Conservation (phyloP, 2,329 filamentous ascomycete species). For the Chaetomium globosum region DNA sequence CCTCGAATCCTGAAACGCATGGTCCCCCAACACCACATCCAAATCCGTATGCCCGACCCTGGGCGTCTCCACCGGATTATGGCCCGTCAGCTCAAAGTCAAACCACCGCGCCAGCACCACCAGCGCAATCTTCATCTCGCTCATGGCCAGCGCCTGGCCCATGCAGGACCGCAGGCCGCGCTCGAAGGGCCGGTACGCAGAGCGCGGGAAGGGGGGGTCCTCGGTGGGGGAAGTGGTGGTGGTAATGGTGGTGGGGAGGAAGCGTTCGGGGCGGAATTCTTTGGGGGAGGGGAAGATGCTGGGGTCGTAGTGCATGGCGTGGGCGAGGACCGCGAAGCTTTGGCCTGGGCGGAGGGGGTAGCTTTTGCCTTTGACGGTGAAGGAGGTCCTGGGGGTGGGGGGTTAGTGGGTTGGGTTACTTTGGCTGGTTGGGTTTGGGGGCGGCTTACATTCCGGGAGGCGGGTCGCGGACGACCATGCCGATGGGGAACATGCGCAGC, state of each 20-base stretch:
- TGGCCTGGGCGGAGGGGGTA: background rate
- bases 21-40: background rate
- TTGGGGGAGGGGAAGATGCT: background rate
- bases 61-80: background rate
- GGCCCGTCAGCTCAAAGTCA: background rate
- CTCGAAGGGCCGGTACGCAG: slow-evolving; percentile 1
- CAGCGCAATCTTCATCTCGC: slow-evolving; percentile 4
- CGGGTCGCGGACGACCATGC: background rate
- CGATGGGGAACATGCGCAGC: slow-evolving; percentile 7
- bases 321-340: background rate
- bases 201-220: background rate
- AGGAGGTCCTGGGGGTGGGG: background rate
- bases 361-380: background rate
- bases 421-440: background rate
- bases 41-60: background rate
- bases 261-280: slow-evolving; percentile 10
- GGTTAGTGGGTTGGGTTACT: background rate
- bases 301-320: slow-evolving; percentile 5
- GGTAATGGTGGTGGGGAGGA: background rate
- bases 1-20: background rate
- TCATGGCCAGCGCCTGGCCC: slow-evolving; percentile 15
- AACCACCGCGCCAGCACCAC: slow-evolving; percentile 12
- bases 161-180: slow-evolving; percentile 6
- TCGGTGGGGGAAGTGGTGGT: background rate
- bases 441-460: background rate